Percentiles rank a stretch among this genome's conserved stretches.
Evolutionary conservation across 139 green algal species (phyloP).

Genomic region (Klebsormidium nitens): DNA sequence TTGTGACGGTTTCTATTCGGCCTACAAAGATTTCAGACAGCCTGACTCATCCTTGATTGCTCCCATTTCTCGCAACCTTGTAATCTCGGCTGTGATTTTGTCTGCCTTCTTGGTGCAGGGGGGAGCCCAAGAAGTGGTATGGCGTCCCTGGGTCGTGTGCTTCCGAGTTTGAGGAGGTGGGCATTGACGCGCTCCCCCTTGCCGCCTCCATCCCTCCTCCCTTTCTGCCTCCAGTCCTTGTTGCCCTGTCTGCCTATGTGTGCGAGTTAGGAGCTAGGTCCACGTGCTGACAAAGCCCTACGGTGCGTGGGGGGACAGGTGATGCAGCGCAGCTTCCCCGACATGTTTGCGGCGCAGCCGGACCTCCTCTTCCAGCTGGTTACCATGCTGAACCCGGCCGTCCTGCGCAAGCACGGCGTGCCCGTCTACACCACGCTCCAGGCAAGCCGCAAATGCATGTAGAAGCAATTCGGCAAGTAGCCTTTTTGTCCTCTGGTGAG

Average conservation of each 20-base stretch:
- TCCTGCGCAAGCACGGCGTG: slow-evolving; percentile 56
- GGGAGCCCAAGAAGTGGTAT: slow-evolving; percentile 80
- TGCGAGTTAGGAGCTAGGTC: slow-evolving; percentile 17
- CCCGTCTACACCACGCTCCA: slow-evolving; percentile 56
- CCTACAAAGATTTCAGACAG: too few relatives aligned
- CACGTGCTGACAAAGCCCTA: too few relatives aligned
- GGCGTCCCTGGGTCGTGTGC: slow-evolving; percentile 48
- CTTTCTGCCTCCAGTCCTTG: neutral
- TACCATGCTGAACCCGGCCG: slow-evolving; percentile 71
- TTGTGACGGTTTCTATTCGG: too few relatives aligned
- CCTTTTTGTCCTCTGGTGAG: too few relatives aligned
- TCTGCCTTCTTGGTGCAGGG: slow-evolving; percentile 47
- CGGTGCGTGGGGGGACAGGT: slow-evolving; percentile 23
- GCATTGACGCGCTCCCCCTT: neutral
- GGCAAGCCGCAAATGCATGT: slow-evolving; percentile 8
- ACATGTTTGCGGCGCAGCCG: slow-evolving; percentile 62
- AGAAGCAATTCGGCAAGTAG: too few relatives aligned
- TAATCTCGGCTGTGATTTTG: too few relatives aligned
- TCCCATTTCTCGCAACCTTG: too few relatives aligned
- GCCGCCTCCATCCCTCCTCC: neutral
- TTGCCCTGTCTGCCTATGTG: neutral
- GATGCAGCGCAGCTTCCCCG: slow-evolving; percentile 53
- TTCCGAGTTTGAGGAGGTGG: slow-evolving; percentile 16
- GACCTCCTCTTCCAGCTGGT: slow-evolving; percentile 75
- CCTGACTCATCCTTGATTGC: too few relatives aligned